Conservation (phyloP, 768 basidiomycete species). For the Tylopilus intermedius region DNA sequence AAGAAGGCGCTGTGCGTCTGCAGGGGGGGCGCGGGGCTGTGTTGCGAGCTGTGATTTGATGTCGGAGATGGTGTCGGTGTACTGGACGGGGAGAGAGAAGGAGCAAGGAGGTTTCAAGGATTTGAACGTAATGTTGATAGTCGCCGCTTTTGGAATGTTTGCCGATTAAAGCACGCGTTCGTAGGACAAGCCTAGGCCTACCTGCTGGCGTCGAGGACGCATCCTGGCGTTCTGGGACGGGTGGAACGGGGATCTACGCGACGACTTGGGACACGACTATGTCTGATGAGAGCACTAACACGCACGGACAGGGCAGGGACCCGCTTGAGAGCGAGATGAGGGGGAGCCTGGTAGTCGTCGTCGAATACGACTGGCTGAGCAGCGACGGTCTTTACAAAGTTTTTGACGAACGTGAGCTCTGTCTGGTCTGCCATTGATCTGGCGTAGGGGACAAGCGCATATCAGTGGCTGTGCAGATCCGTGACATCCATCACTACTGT, state of each 20-base stretch:
- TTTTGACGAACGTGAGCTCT: constrained; percentile 60
- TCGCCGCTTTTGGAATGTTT: constrained; percentile 9
- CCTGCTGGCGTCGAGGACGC: constrained; percentile 30
- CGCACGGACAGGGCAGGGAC: constrained; percentile 67
- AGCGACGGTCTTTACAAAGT: constrained; percentile 58
- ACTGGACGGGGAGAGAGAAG: constrained; percentile 66
- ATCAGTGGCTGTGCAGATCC: constrained; percentile 19
- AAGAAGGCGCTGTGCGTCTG: constrained; percentile 78
- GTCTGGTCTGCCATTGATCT: constrained; percentile 49
- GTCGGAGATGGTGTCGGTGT: constrained; percentile 75
- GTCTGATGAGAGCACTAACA: neutral
- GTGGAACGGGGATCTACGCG: constrained; percentile 52
- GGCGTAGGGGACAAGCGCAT: neutral
- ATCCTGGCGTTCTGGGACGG: constrained; percentile 51
- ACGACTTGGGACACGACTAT: constrained; percentile 3
- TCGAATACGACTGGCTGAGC: constrained; percentile 62
- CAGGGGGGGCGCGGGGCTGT: constrained; percentile 65
- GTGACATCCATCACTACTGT: constrained; percentile 20
- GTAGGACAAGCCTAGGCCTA: constrained; percentile 13
- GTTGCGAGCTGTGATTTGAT: constrained; percentile 75
- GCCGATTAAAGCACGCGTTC: constrained; percentile 11
- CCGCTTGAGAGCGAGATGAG: constrained; percentile 58
- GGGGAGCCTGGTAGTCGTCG: constrained; percentile 75
- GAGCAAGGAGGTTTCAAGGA: constrained; percentile 82
- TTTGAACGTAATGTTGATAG: constrained; percentile 76